Conservation (phyloP, 2,329 filamentous ascomycete species). For the Trichophyton verrucosum region DNA sequence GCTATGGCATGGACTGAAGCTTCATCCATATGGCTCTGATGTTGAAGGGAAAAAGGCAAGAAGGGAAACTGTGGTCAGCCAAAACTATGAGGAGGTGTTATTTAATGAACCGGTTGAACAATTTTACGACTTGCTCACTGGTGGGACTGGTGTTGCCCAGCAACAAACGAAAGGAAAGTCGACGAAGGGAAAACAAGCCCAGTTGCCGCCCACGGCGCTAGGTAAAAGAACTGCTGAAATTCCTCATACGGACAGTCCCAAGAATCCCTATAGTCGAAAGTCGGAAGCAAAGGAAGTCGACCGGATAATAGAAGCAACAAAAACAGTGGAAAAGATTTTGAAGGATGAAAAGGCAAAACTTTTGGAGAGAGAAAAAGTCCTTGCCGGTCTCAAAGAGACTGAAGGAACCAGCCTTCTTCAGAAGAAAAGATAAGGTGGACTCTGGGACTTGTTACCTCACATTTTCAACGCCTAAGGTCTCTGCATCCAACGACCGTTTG, state of each 20-base stretch:
- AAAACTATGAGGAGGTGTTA: constrained; percentile 84
- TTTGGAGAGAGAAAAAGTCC: constrained; percentile 47
- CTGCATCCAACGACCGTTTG: neutral
- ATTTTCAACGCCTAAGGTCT: neutral
- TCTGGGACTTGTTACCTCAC: neutral
- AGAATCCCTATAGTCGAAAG: constrained; percentile 60
- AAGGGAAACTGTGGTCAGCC: constrained; percentile 55
- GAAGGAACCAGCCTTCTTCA: constrained; percentile 30
- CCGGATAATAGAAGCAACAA: constrained; percentile 50
- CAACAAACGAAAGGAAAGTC: constrained; percentile 38
- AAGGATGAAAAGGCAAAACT: constrained; percentile 53
- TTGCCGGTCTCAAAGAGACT: constrained; percentile 39
- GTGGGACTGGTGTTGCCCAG: constrained; percentile 42
- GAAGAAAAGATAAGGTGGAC: constrained; percentile 27
- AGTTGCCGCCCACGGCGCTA: constrained; percentile 35
- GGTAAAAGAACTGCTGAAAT: constrained; percentile 63
- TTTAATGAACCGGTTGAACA: constrained; percentile 95
- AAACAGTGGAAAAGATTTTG: constrained; percentile 47
- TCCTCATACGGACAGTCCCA: constrained; percentile 52
- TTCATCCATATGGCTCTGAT: constrained; percentile 75
- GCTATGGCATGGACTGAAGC: constrained; percentile 80
- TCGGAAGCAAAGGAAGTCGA: constrained; percentile 56
- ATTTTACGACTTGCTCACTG: constrained; percentile 77
- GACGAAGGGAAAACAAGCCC: constrained; percentile 45
- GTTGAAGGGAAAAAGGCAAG: constrained; percentile 60